Percentiles rank a stretch among this genome's conserved stretches.
Conservation (phyloP, 495 filamentous ascomycete genomes). For the Aspergillus homomorphus region DNA sequence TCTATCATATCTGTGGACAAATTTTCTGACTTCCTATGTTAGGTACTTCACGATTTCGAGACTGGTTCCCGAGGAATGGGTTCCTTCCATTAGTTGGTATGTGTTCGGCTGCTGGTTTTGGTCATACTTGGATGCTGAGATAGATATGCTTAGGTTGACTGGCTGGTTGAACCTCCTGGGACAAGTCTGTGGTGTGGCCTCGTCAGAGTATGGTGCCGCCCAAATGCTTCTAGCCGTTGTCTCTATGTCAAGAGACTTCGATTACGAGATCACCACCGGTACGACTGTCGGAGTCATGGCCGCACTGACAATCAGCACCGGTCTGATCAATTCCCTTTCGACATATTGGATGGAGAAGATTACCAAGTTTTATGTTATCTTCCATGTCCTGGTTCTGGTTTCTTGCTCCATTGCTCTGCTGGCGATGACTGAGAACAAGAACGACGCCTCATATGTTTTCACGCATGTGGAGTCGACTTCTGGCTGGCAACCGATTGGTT, state of each 20-base stretch:
- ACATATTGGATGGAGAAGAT: constrained; percentile 62
- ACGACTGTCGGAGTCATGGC: constrained; percentile 62
- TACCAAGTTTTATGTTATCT: constrained; percentile 62
- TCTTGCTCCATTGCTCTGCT: constrained; percentile 59
- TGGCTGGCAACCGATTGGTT: constrained; percentile 62
- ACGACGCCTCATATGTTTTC: constrained; percentile 60
- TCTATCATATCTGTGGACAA: background rate
- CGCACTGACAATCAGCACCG: constrained; percentile 51
- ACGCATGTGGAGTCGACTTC: constrained; percentile 56
- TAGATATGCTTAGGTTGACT: constrained; percentile 21
- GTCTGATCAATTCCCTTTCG: constrained; percentile 56
- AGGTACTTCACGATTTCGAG: constrained; percentile 45
- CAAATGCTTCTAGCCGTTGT: constrained; percentile 67
- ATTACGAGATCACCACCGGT: constrained; percentile 49
- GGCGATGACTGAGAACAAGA: constrained; percentile 55
- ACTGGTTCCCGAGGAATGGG: constrained; percentile 36
- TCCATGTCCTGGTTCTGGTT: constrained; percentile 58
- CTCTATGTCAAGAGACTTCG: constrained; percentile 56
- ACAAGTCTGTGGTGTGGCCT: constrained; percentile 61
- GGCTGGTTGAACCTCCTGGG: constrained; percentile 70
- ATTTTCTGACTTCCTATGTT: background rate
- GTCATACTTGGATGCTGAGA: background rate
- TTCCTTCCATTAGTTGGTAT: constrained; percentile 40
- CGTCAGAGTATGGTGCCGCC: constrained; percentile 63
- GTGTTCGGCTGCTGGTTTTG: background rate